Base-by-base conservation (phyloP, 345 rosid genomes). In the Durio zibethinus region DNA sequence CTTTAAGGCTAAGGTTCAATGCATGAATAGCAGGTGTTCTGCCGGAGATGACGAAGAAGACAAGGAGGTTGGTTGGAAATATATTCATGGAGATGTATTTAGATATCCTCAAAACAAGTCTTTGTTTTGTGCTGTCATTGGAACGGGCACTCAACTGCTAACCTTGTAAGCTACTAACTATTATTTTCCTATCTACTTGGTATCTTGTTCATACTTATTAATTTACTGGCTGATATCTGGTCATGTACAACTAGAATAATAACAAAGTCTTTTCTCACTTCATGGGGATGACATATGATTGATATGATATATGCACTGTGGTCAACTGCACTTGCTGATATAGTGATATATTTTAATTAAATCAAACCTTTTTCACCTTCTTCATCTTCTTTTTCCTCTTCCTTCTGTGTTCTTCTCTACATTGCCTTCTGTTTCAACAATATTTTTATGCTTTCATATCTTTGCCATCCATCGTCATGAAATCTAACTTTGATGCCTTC, bases 61-160 rank as follows among this genome's bases (percentile, higher is more conserved):
- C 78, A 88, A 77, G 67, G 98, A 91, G 74, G 89, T 89, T 57
- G 91, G 91, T 23, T 90, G 97, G 98, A 94, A 93, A 82, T 86
- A 88, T 72, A 38, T 91, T 76, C 94, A 88, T 66, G 91, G 89
- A 27, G 97, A 94, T 66, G 97, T 89, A 48, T 91, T 94, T 75
- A 78, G 92, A 83, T 74, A 52, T 69, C 97, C 98, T 56, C 84
- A 21, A 61, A 88, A 91, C 73, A 77, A 90, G 81, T 64, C 94
- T 52, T 82, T 91, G 87, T 90, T 94, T 56, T 89, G 87, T 79
- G 95, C 95, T 42, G 77, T 90, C 81, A 76, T 94, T 80, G 98
- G 97, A 56, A 70, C 85, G 25, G 98, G 98, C 56, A 84, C 88
- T 82, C 98, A 94, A 81, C 79, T 93, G 66, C 80, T 94, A 75